Conservation (phyloP, 139 green algal genomes). For the Chlorella sorokiniana region DNA sequence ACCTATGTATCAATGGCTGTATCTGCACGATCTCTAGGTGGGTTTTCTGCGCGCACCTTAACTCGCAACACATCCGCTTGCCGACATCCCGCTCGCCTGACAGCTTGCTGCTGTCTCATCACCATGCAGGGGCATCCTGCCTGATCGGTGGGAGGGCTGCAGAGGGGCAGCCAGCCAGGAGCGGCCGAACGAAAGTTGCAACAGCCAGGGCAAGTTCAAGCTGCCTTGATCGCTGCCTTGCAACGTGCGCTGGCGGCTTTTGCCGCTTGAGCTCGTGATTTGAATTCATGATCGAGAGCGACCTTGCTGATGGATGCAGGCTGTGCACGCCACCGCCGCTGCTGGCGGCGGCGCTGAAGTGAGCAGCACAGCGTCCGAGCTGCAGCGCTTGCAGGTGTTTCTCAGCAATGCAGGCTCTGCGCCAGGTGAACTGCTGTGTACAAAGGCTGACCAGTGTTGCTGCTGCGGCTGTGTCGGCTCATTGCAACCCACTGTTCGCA, state of each 20-base stretch:
- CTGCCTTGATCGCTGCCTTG: background rate
- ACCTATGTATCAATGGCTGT: background rate
- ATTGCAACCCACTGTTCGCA: background rate
- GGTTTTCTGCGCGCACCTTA: background rate
- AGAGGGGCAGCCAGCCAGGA: background rate
- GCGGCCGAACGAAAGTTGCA: background rate
- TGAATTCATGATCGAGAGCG: too few species aligned
- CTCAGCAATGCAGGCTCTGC: too few species aligned
- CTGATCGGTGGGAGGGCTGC: background rate
- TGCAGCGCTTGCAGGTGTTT: too few species aligned
- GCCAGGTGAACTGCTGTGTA: too few species aligned
- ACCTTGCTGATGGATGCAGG: too few species aligned
- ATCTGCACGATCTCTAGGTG: background rate
- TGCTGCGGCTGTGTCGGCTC: too few species aligned
- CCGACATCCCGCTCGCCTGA: too few species aligned
- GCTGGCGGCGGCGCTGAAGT: too few species aligned
- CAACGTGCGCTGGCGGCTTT: background rate
- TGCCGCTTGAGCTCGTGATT: too few species aligned
- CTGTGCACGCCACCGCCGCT: too few species aligned
- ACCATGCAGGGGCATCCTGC: background rate
- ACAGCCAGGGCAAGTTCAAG: constrained; percentile 14
- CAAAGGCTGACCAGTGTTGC: too few species aligned
- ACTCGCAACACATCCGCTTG: background rate
- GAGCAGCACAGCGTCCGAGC: too few species aligned
- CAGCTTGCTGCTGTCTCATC: background rate